Percentiles rank a stretch among this genome's conserved stretches.
phyloP scores from a whole-genome alignment of 352 stramenopile species.

The Phytophthora ramorum region DNA sequence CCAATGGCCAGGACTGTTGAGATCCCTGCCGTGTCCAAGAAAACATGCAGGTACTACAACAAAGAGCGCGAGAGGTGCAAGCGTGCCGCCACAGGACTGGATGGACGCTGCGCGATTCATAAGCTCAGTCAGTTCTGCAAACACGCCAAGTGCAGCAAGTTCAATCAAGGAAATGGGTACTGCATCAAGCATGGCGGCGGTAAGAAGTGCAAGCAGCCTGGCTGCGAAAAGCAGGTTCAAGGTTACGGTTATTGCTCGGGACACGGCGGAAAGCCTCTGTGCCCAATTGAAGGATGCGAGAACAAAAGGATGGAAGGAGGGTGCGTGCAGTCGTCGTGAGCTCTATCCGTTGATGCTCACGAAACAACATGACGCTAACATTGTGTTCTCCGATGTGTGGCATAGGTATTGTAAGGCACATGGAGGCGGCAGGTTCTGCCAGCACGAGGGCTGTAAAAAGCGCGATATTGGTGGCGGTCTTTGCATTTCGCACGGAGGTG shows the following conservation, averaged over 20 bases:
- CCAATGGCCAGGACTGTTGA: slow-evolving; percentile 25
- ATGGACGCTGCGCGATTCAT: slow-evolving; percentile 80
- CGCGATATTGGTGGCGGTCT: slow-evolving; percentile 87
- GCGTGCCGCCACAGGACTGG: slow-evolving; percentile 68
- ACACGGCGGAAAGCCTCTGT: slow-evolving; percentile 83
- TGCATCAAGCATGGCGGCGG: slow-evolving; percentile 88
- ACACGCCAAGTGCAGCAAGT: slow-evolving; percentile 80
- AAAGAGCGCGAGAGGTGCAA: slow-evolving; percentile 75
- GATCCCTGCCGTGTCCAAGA: slow-evolving; percentile 35
- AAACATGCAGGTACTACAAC: slow-evolving; percentile 76
- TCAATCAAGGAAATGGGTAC: slow-evolving; percentile 85
- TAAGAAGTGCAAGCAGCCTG: slow-evolving; percentile 84
- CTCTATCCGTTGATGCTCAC: neutral
- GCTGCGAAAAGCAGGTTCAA: slow-evolving; percentile 85
- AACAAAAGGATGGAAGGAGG: slow-evolving; percentile 89
- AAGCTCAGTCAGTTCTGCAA: slow-evolving; percentile 89
- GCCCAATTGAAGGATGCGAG: slow-evolving; percentile 73
- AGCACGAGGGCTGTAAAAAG: slow-evolving; percentile 75
- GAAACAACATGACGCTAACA: neutral
- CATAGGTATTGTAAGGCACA: slow-evolving; percentile 85
- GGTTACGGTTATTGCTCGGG: slow-evolving; percentile 87
- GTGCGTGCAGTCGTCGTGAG: slow-evolving; percentile 22
- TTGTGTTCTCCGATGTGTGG: slow-evolving; percentile 2
- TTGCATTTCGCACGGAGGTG: slow-evolving; percentile 88
- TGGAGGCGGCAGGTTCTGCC: slow-evolving; percentile 81